Percentiles rank a stretch among this genome's conserved stretches.
These are phyloP conservation scores for Phytophthora kernoviae DNA, from an alignment of 352 stramenopile genomes.

Conservation along the genomic window DNA sequence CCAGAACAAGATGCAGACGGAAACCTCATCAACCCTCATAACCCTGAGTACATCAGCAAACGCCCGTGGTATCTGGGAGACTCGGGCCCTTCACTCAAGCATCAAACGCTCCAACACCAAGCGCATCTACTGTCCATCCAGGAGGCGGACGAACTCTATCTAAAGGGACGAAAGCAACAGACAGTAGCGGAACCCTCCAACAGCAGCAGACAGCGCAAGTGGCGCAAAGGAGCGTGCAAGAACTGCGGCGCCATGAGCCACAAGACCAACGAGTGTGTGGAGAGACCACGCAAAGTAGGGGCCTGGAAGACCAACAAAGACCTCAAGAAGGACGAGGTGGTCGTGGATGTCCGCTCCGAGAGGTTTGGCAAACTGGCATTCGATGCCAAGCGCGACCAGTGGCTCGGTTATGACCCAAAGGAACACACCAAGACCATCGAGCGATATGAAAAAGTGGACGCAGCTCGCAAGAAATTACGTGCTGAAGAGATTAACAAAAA, in stretches of 20 bases:
- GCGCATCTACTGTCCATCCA: constrained; percentile 90
- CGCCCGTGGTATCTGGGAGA: constrained; percentile 98
- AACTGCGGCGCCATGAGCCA: constrained; percentile 95
- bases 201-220: constrained; percentile 60
- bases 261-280: constrained; percentile 92
- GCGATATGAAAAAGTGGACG: constrained; percentile 85
- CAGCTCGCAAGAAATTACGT: constrained; percentile 75
- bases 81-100: constrained; percentile 93
- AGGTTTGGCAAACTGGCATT: constrained; percentile 95
- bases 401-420: constrained; percentile 93
- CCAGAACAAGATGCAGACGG: constrained; percentile 91
- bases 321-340: constrained; percentile 84
- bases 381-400: constrained; percentile 97
- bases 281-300: constrained; percentile 90
- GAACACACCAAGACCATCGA: constrained; percentile 81
- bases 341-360: constrained; percentile 87
- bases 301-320: constrained; percentile 94
- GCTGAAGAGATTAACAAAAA: constrained; percentile 83
- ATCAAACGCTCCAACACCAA: constrained; percentile 93
- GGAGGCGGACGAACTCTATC: constrained; percentile 87
- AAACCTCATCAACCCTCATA: constrained; percentile 99
- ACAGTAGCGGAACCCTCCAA: not conserved
- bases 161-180: constrained; percentile 41
- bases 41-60: constrained; percentile 99
- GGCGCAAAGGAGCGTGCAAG: constrained; percentile 92